Percentiles rank a stretch among this genome's conserved stretches.
Conservation (phyloP, 306 rosid genomes). For the Hylodesmum podocarpum region DNA sequence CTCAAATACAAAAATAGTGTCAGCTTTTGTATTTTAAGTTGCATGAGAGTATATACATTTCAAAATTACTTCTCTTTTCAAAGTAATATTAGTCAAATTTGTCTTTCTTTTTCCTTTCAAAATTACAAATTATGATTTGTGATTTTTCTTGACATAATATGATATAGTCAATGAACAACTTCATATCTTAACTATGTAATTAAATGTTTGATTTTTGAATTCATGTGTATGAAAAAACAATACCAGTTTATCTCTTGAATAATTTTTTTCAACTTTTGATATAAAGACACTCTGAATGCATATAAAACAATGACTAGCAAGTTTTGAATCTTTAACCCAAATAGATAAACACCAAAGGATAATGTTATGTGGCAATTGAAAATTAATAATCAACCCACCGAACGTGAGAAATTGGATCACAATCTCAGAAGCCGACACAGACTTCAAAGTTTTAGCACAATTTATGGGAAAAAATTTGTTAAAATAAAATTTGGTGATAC, state of each 20-base stretch:
- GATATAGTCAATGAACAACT: too few species aligned
- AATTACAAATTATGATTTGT: too few species aligned
- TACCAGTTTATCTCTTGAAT: too few species aligned
- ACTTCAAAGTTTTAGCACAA: conserved; percentile 5
- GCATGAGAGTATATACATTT: conserved; percentile 8
- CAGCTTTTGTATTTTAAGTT: conserved; percentile 31
- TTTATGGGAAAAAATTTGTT: conserved; percentile 14
- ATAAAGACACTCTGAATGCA: too few species aligned
- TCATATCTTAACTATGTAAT: too few species aligned
- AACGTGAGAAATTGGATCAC: conserved; percentile 18
- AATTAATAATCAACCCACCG: conserved; percentile 10
- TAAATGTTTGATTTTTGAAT: too few species aligned
- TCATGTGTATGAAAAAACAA: too few species aligned
- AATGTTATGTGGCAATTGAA: background rate
- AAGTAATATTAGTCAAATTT: conserved; percentile 18
- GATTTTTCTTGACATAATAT: too few species aligned
- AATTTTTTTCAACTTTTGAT: too few species aligned
- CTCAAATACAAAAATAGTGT: conserved; percentile 20
- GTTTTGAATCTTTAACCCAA: background rate
- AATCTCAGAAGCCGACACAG: conserved; percentile 13
- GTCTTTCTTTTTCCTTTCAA: conserved; percentile 12
- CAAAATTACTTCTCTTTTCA: background rate
- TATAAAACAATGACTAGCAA: background rate
- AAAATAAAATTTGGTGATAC: conserved; percentile 3
- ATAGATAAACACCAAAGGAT: background rate